Conservation (phyloP, 2,329 filamentous ascomycete genomes). For the Penicillium occitanis region DNA sequence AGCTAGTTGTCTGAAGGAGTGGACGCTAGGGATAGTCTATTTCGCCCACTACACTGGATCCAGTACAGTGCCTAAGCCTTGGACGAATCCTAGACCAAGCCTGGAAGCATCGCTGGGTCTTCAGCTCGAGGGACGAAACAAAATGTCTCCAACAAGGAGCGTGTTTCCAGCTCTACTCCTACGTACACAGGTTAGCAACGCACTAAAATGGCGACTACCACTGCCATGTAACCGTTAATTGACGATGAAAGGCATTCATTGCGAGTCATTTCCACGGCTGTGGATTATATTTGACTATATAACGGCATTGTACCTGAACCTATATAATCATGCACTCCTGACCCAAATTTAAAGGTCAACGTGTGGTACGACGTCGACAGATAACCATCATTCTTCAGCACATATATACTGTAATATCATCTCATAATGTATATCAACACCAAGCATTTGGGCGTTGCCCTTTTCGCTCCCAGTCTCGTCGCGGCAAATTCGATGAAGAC, state of each 20-base stretch:
- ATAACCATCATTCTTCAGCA: not conserved
- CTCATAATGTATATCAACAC: constrained; percentile 5
- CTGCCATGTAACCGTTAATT: constrained; percentile 7
- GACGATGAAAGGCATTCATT: not conserved
- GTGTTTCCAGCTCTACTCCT: not conserved
- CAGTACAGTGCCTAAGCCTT: not conserved
- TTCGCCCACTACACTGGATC: not conserved
- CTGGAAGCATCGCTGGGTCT: not conserved
- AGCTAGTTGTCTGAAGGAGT: not conserved
- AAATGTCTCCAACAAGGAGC: not conserved
- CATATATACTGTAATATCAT: not conserved
- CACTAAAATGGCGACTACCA: not conserved
- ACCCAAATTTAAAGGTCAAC: not conserved
- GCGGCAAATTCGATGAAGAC: constrained; percentile 12
- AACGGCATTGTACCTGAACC: not conserved
- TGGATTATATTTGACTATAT: not conserved
- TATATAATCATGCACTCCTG: not conserved
- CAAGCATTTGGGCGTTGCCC: constrained; percentile 18
- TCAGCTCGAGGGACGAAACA: not conserved
- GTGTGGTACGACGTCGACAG: too few species aligned
- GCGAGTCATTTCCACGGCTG: not conserved
- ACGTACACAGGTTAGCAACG: not conserved
- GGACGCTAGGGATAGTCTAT: not conserved
- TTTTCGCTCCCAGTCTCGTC: constrained; percentile 12
- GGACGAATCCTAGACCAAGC: not conserved